A percentile compares a stretch with the other conserved stretches of the same genome.
Evolutionary conservation across 2,329 filamentous ascomycete genomes (phyloP).

Genomic region (Pleomassaria siparia): DNA sequence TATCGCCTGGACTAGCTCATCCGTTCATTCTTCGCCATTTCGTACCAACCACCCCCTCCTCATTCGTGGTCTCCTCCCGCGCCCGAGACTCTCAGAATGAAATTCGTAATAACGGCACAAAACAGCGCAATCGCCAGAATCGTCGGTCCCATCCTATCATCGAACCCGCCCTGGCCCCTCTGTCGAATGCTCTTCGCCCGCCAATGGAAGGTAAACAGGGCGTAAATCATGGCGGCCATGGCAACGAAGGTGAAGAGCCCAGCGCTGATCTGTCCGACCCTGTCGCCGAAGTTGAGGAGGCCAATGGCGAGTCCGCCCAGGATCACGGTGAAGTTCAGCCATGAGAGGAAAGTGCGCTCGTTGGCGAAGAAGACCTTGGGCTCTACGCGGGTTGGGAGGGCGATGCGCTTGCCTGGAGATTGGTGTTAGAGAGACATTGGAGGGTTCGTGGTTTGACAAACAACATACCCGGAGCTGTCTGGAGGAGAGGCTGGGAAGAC

Average conservation of each 20-base stretch:
- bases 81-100: slow-evolving; percentile 62
- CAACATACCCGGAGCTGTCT: slow-evolving; percentile 82
- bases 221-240: slow-evolving; percentile 94
- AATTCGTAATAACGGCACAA: slow-evolving; percentile 92
- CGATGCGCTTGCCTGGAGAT: slow-evolving; percentile 86
- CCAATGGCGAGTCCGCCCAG: slow-evolving; percentile 94
- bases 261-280: slow-evolving; percentile 88
- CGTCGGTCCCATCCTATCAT: slow-evolving; percentile 92
- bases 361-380: slow-evolving; percentile 99
- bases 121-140: slow-evolving; percentile 84
- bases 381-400: slow-evolving; percentile 95
- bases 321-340: slow-evolving; percentile 99
- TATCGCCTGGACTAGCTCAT: neutral
- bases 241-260: slow-evolving; percentile 92
- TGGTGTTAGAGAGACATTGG: slow-evolving; percentile 4
- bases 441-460: slow-evolving; percentile 25
- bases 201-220: slow-evolving; percentile 95
- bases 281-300: slow-evolving; percentile 97
- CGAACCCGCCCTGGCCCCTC: slow-evolving; percentile 91
- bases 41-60: neutral
- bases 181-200: slow-evolving; percentile 87
- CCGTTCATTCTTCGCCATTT: neutral
- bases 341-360: slow-evolving; percentile 97
- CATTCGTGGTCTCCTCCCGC: slow-evolving; percentile 18
- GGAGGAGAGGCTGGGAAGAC: slow-evolving; percentile 95